These are phyloP conservation scores for Furcasterigmium sp. DNA, from an alignment of 2,329 filamentous ascomycete genomes.

Conservation along the genomic window DNA sequence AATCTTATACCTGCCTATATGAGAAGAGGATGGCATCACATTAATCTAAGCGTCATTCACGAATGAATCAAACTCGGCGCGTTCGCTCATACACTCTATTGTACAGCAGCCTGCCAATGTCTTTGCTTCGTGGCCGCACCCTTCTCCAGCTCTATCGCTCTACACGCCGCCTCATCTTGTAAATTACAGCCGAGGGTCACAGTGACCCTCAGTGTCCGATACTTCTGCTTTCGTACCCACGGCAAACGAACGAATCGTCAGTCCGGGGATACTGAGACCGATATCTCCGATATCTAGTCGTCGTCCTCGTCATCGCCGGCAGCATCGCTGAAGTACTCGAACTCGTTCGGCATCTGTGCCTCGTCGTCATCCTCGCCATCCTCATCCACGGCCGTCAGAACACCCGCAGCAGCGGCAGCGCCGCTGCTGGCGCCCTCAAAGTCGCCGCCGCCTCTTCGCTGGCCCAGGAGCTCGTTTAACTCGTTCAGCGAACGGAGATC, in stretches of 20 bases:
- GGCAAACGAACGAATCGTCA: too few species aligned
- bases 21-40: too few species aligned
- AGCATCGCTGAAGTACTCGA: conserved; percentile 75
- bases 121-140: neutral
- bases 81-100: neutral
- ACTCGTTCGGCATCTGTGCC: conserved; percentile 63
- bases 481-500: conserved; percentile 30
- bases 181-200: neutral
- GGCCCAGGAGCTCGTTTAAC: conserved; percentile 36
- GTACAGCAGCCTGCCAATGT: neutral
- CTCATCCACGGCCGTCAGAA: conserved; percentile 84
- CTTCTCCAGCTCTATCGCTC: neutral
- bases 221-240: too few species aligned
- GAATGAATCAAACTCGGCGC: too few species aligned
- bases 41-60: too few species aligned
- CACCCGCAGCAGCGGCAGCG: conserved; percentile 69
- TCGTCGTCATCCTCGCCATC: conserved; percentile 71
- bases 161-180: neutral
- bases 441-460: conserved; percentile 16
- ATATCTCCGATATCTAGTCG: neutral
- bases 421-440: conserved; percentile 47
- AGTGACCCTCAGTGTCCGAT: too few species aligned
- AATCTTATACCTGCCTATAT: too few species aligned
- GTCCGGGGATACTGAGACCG: too few species aligned
- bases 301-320: conserved; percentile 38